Base-by-base conservation (phyloP, 495 filamentous ascomycete species). In the Tuber microsphaerosporum region DNA sequence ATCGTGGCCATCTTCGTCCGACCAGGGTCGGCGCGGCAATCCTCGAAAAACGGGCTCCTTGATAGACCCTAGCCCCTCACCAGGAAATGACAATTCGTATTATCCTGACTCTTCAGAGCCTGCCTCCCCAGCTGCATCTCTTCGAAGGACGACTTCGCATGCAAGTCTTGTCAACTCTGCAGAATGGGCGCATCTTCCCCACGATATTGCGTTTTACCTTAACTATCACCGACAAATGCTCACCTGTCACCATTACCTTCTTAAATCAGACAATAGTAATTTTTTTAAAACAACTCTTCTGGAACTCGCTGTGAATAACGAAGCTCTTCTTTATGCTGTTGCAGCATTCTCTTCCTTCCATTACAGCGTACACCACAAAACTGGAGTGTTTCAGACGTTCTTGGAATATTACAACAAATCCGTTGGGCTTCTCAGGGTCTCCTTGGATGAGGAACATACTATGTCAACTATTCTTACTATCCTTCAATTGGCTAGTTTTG, bases 311-410 rank as follows among this genome's bases (percentile, higher is more conserved):
- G 82, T 94, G 43, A 88, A 88, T 42, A 88, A 94, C 82, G 92
- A 97, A 71, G 91, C 94, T 26, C 87, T 99, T 19, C 85, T 97
- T 46, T 92, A 97, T 82, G 95, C 94, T 0, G 86, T 98, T 22
- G 92, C 92, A n/a, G 94, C 91, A 41, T 98, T 97, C 82, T 86
- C 94, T 0, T 93, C 94, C 22, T 99, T 97, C 83, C 94, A 94
- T 79, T 87, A 92, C 76, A 91, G 91, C 31, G 82, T 97, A 75
- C 86, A 86, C 51, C 88, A 88, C 69, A 88, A 90, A 7, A 86
- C 89, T 68, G 93, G 91, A 19, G 89, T 89, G 75, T 89, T 97
- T 26, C 88, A 90, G 74, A 89, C 90, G 69, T 99, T 99, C 82
- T 85, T 99, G 42, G 88, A 90, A 75, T 97, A 94, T 83, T 97